Evolutionary conservation across 2,329 filamentous ascomycete genomes (phyloP).

Genomic region (Ophiostoma sp.): DNA sequence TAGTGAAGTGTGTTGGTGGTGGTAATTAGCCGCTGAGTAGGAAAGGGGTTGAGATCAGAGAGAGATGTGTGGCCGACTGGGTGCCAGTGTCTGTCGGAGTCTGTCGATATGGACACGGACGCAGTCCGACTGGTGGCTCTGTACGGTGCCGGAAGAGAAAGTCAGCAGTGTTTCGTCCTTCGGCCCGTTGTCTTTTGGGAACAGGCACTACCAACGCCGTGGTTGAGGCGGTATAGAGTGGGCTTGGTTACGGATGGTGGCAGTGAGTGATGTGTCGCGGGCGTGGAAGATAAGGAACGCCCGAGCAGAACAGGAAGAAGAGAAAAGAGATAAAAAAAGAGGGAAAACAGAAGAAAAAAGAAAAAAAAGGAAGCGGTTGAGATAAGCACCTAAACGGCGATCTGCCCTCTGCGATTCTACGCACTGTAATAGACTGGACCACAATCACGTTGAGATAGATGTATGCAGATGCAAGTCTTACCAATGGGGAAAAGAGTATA

Average conservation of each 20-base stretch:
- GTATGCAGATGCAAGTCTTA: constrained; percentile 8
- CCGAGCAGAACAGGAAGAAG: background rate
- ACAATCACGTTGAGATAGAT: background rate
- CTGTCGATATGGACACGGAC: constrained; percentile 1
- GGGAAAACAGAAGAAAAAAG: background rate
- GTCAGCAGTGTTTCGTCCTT: background rate
- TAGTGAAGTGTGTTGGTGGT: background rate
- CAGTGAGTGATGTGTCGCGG: background rate
- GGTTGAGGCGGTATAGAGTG: background rate
- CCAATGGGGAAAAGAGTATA: background rate
- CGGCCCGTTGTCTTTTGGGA: too few relatives aligned
- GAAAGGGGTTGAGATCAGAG: background rate
- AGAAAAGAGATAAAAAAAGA: background rate
- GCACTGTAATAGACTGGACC: background rate
- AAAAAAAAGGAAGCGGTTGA: background rate
- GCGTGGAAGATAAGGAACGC: background rate
- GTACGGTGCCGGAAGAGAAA: background rate
- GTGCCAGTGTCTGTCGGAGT: background rate
- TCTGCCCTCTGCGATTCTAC: background rate
- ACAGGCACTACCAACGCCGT: background rate
- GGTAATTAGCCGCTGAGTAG: background rate
- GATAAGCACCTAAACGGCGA: background rate
- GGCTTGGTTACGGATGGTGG: background rate
- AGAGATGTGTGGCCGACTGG: background rate
- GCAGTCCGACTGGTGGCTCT: constrained; percentile 2